Evolutionary conservation across 345 rosid genomes (phyloP), one percentile per base, ranked within the genome.

Genomic region (Alliaria petiolata): DNA sequence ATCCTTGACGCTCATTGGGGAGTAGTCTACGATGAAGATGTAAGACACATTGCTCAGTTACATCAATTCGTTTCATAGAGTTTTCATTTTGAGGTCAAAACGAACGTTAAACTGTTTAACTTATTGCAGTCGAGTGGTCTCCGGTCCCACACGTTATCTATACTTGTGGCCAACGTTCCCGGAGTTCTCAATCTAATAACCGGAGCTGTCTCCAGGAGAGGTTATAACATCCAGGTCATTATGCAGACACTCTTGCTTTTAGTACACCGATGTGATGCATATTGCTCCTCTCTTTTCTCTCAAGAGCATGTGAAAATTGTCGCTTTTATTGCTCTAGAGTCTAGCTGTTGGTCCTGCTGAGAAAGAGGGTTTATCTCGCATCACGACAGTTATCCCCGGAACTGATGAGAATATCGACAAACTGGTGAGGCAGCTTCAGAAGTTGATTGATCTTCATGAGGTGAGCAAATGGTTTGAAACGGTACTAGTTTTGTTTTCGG

Each of bases 1-100:
- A 81, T 93, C 76, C 99, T 93, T 40, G 96, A 93, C 76, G 93
- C 99, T 64, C 97, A 91, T 22, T 93, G 97, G 99, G 99, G 99
- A 39, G 85, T 84, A 72, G 96, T 91, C 56, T 71, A 77, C 63
- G 95, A 88, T 4, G 96, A 85, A 67, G 99, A 93, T 81, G 99
- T 93, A 86, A 84, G 93, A 76, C 45, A 30, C 31, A 40, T 50
- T 53, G 43, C 58, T 76, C 12, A 4, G 11, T 25, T 46, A 65
- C 34, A 31, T 2, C 20, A 31, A n/a, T 50, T 57, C 9, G 5
- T 58, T 45, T 28, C 4, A 44, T 9, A 16, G 6, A 26, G 7
- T 16, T 13, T 31, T 64, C 42, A 8, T 22, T 13, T 30, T 45
- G 45, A 54, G 33, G 51, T 56, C 17, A 65, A 16, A 47, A 4